A percentile compares a stretch with the other conserved stretches of the same genome.
phyloP scores from a whole-genome alignment of 2,329 filamentous ascomycete genomes.

The Pezicula neosporulosa region DNA sequence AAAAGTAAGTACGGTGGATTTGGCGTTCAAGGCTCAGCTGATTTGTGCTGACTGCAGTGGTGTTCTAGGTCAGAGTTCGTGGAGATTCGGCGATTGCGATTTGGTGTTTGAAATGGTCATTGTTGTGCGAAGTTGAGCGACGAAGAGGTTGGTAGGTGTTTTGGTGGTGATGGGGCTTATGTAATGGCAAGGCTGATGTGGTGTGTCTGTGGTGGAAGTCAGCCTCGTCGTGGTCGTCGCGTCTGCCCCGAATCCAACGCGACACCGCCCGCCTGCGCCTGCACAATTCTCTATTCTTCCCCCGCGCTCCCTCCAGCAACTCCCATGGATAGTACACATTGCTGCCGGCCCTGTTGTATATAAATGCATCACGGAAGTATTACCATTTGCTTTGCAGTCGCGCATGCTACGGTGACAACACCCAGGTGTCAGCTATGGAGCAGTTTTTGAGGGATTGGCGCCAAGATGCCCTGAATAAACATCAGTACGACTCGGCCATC shows the following conservation, averaged over 20 bases:
- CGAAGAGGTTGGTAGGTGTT: no score
- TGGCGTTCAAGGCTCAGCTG: neutral
- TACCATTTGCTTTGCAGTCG: no score
- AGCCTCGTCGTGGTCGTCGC: neutral
- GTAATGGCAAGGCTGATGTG: neutral
- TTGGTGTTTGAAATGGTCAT: neutral
- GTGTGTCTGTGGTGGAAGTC: neutral
- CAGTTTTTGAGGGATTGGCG: conserved; percentile 91
- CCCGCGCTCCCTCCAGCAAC: no score
- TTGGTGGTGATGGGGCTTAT: neutral
- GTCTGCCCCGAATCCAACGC: neutral
- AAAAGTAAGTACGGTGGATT: neutral
- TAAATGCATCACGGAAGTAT: no score
- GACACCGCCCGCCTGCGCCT: neutral
- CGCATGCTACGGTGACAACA: no score
- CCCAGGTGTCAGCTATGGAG: conserved; percentile 61
- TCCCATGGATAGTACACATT: no score
- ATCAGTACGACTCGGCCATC: conserved; percentile 94
- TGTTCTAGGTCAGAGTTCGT: no score
- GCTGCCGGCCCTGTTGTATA: no score
- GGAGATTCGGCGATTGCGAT: neutral
- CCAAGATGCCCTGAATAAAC: conserved; percentile 91
- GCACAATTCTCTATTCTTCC: no score
- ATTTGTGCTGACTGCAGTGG: no score
- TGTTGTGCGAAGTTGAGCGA: neutral